A percentile compares a stretch with the other conserved stretches of the same genome.
Conservation (phyloP, 73 alveolate genomes). For the Diophrys appendiculata region DNA sequence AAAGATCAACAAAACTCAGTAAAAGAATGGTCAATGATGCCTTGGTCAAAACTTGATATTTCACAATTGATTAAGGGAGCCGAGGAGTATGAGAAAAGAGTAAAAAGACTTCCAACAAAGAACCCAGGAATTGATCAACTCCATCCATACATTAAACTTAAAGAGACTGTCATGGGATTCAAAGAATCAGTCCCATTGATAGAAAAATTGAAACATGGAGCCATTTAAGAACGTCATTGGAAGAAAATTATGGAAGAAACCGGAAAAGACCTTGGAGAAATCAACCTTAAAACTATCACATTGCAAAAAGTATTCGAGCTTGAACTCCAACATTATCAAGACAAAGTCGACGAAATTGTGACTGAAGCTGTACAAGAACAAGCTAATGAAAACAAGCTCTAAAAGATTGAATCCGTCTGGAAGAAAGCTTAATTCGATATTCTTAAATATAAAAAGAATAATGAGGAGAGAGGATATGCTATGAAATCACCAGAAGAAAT, state of each 20-base stretch:
- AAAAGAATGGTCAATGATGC: slow-evolving; percentile 93
- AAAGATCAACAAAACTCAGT: slow-evolving; percentile 86
- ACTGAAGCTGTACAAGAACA: slow-evolving; percentile 98
- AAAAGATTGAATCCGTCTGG: slow-evolving; percentile 90
- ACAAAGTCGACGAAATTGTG: slow-evolving; percentile 94
- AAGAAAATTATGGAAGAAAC: slow-evolving; percentile 94
- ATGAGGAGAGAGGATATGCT: slow-evolving; percentile 90
- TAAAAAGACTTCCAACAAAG: slow-evolving; percentile 62
- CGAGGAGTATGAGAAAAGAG: slow-evolving; percentile 86
- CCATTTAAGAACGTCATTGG: slow-evolving; percentile 97
- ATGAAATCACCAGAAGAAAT: slow-evolving; percentile 92
- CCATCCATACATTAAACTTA: slow-evolving; percentile 75
- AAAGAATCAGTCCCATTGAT: slow-evolving; percentile 87
- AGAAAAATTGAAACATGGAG: slow-evolving; percentile 88
- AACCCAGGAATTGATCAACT: slow-evolving; percentile 51
- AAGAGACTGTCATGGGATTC: slow-evolving; percentile 80
- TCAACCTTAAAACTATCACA: slow-evolving; percentile 94
- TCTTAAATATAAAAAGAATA: slow-evolving; percentile 89
- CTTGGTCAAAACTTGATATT: slow-evolving; percentile 96
- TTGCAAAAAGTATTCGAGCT: slow-evolving; percentile 94
- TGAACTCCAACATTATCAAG: slow-evolving; percentile 90
- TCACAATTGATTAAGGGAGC: slow-evolving; percentile 81
- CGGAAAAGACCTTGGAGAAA: slow-evolving; percentile 90
- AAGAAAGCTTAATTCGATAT: slow-evolving; percentile 87
- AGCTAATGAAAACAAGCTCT: slow-evolving; percentile 89